A percentile compares a stretch with the other conserved stretches of the same genome.
phyloP scores from a whole-genome alignment of 192 early-diverging fungal genomes.

The Backusella parvicylindrica region DNA sequence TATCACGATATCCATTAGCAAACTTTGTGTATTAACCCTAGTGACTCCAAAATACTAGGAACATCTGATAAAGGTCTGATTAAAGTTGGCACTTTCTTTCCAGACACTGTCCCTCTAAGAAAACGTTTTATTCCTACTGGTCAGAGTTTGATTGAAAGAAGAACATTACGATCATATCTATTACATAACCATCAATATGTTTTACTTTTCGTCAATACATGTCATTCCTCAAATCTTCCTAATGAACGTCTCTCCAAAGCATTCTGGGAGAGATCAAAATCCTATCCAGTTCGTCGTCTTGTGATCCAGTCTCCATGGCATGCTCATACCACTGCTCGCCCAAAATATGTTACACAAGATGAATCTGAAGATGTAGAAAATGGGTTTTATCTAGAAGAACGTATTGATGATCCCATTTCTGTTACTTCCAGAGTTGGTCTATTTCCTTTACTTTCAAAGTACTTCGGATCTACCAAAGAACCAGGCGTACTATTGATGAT shows the following conservation, averaged over 20 bases:
- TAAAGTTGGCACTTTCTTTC: background rate
- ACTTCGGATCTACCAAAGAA: background rate
- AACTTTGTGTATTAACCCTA: background rate
- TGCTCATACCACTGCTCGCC: background rate
- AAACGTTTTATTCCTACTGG: background rate
- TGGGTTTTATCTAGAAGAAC: background rate
- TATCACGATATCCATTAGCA: background rate
- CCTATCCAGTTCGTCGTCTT: background rate
- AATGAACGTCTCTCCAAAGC: background rate
- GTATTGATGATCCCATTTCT: background rate
- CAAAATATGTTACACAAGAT: background rate
- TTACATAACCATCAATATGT: background rate
- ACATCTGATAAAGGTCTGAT: constrained; percentile 1
- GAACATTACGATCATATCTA: background rate
- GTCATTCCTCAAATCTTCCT: background rate
- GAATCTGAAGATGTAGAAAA: background rate
- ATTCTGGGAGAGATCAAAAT: background rate
- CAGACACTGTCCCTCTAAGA: background rate
- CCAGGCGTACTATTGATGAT: constrained; percentile 15
- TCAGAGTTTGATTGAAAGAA: background rate
- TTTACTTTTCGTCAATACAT: background rate
- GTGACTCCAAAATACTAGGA: background rate
- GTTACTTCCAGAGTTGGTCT: constrained; percentile 8
- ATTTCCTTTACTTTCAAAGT: background rate
- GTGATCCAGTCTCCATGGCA: constrained; percentile 11